Conservation (phyloP, 108 stramenopile genomes). For the Aurantiochytrium sp. region DNA sequence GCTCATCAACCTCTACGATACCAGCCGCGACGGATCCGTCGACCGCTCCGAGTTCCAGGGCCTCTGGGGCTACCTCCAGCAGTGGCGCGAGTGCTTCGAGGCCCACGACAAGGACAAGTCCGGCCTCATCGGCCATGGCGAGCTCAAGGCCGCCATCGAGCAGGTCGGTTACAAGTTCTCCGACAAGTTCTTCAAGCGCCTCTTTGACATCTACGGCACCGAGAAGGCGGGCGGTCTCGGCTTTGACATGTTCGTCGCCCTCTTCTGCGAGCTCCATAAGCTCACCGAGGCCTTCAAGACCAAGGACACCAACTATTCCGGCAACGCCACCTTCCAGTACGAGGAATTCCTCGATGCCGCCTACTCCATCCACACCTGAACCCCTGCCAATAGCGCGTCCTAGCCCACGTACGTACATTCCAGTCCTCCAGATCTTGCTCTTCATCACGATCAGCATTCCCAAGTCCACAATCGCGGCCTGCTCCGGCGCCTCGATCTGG, state of each 20-base stretch:
- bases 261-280: constrained; percentile 17
- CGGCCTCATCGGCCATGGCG: neutral
- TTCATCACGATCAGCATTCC: too few species aligned
- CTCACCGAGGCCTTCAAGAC: constrained; percentile 18
- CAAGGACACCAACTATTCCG: neutral
- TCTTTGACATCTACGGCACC: neutral
- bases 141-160: neutral
- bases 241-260: neutral
- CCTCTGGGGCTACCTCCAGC: neutral
- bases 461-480: too few species aligned
- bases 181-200: neutral
- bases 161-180: neutral
- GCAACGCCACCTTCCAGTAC: neutral
- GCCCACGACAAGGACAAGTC: neutral
- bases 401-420: too few species aligned
- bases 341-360: constrained; percentile 15
- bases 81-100: constrained; percentile 15
- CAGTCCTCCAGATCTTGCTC: too few species aligned
- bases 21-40: neutral
- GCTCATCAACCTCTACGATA: constrained; percentile 18
- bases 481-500: too few species aligned
- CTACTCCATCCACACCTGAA: neutral
- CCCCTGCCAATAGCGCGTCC: too few species aligned
- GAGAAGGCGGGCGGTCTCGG: neutral
- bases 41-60: neutral